phyloP scores from a whole-genome alignment of 169 alveolate genomes.

The Plasmodium coatneyi region DNA sequence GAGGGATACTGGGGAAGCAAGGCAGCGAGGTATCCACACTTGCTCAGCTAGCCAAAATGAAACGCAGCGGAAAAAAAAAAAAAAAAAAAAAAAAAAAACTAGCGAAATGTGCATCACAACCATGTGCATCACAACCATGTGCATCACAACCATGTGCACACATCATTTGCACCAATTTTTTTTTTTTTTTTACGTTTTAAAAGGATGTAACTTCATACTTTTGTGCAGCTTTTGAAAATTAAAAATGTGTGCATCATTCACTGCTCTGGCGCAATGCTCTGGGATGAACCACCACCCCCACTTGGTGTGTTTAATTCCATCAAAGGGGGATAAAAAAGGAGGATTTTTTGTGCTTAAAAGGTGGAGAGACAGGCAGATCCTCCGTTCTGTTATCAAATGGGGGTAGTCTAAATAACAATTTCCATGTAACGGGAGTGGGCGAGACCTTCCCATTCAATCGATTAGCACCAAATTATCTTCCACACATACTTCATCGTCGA shows the following conservation, averaged over 20 bases:
- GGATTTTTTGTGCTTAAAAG: background rate
- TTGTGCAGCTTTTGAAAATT: background rate
- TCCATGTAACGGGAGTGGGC: background rate
- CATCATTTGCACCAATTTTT: background rate
- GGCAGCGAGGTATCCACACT: background rate
- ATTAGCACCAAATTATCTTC: constrained; percentile 24
- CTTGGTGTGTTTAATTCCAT: background rate
- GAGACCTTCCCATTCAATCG: constrained; percentile 12
- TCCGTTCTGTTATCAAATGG: background rate
- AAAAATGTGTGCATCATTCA: background rate
- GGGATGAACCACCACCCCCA: background rate
- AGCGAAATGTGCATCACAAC: too few relatives aligned
- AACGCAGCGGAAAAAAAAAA: background rate
- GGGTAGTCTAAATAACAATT: background rate
- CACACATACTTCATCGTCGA: constrained; percentile 33
- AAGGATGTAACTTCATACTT: background rate
- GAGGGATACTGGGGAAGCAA: background rate
- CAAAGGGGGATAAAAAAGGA: background rate
- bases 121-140: too few relatives aligned
- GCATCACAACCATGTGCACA: background rate
- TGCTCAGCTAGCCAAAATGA: constrained; percentile 10
- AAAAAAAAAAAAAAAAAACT: background rate
- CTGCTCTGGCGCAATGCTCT: background rate
- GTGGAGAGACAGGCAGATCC: background rate
- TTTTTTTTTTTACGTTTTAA: background rate